These are phyloP conservation scores for Coemansia sp. DNA, from an alignment of 192 early-diverging fungal genomes.

Conservation along the genomic window DNA sequence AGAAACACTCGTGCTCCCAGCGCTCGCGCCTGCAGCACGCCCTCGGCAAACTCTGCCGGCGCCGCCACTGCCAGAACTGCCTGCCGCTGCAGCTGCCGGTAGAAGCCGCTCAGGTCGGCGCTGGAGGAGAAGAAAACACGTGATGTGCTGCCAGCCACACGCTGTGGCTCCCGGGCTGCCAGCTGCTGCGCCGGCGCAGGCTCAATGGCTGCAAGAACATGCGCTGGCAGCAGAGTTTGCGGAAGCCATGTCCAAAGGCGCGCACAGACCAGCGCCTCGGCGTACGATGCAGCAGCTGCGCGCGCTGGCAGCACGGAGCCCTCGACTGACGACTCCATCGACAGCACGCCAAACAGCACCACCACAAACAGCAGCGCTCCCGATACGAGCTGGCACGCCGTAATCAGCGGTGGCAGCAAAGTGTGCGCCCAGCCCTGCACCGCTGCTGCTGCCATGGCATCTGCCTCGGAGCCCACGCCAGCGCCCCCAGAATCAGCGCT, in stretches of 20 bases:
- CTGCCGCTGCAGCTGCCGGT: constrained; percentile 38
- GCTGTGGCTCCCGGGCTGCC: neutral
- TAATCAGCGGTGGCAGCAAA: constrained; percentile 22
- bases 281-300: constrained; percentile 19
- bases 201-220: constrained; percentile 19
- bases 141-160: constrained; percentile 31
- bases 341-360: constrained; percentile 48
- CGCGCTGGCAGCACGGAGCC: constrained; percentile 42
- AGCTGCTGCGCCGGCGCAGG: constrained; percentile 11
- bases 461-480: neutral
- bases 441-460: neutral
- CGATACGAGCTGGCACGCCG: constrained; percentile 35
- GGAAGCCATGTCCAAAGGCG: constrained; percentile 45
- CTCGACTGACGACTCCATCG: constrained; percentile 37
- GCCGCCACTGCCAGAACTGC: constrained; percentile 5
- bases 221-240: constrained; percentile 17
- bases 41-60: constrained; percentile 29
- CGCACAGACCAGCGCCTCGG: constrained; percentile 27
- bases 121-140: constrained; percentile 50
- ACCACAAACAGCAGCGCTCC: constrained; percentile 40
- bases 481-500: neutral
- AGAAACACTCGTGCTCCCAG: constrained; percentile 45
- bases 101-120: constrained; percentile 45
- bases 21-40: constrained; percentile 27
- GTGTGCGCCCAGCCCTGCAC: neutral